phyloP scores from a whole-genome alignment of 805 yeast genomes.

The Groenewaldozyma salmanticensis region DNA sequence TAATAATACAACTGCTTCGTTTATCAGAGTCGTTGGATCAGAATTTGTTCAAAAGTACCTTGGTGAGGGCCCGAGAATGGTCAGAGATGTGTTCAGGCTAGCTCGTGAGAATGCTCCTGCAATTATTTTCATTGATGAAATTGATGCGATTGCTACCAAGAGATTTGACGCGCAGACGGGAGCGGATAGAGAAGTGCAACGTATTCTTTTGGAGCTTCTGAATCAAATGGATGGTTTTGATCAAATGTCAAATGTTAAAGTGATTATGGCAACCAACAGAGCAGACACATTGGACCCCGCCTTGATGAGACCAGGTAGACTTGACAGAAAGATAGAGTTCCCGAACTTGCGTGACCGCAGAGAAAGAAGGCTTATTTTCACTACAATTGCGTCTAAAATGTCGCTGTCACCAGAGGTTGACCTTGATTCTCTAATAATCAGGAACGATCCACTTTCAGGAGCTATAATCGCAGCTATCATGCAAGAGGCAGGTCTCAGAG shows the following conservation, averaged over 20 bases:
- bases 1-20: constrained; percentile 88
- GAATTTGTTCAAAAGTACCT: constrained; percentile 96
- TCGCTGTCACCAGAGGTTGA: constrained; percentile 97
- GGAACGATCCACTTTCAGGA: constrained; percentile 96
- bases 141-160: constrained; percentile 97
- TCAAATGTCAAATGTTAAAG: constrained; percentile 89
- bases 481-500: constrained; percentile 99
- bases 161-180: constrained; percentile 99
- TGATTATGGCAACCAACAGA: constrained; percentile 98
- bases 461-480: constrained; percentile 95
- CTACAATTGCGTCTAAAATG: constrained; percentile 96
- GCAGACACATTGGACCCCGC: constrained; percentile 99
- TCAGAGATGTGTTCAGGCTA: constrained; percentile 91
- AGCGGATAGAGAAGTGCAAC: constrained; percentile 98
- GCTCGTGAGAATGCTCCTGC: constrained; percentile 98
- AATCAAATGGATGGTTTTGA: constrained; percentile 99
- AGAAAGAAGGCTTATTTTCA: constrained; percentile 92
- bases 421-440: constrained; percentile 83
- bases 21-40: constrained; percentile 94
- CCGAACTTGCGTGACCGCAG: constrained; percentile 95
- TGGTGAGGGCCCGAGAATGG: constrained; percentile 99
- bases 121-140: constrained; percentile 95
- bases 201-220: constrained; percentile 87
- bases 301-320: constrained; percentile 92
- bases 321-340: constrained; percentile 96